Evolutionary conservation across 2,329 filamentous ascomycete genomes (phyloP), one percentile per base, ranked within the genome.

Genomic region (Tolypocladium guangdongense): DNA sequence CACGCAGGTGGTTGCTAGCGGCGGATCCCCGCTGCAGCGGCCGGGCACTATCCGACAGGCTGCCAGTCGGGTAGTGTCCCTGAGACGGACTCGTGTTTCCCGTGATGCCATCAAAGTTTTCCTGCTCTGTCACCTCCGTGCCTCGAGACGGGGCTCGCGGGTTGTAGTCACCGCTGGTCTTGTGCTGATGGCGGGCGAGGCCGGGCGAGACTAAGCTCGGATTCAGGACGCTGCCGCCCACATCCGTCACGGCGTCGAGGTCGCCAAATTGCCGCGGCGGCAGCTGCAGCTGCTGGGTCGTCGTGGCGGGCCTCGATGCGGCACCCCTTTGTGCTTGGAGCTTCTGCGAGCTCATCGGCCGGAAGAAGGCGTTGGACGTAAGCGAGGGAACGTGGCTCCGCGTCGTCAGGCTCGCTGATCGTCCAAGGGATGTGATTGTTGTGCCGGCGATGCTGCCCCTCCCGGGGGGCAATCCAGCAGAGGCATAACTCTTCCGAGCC

Each of bases 261-360:
- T 59, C 63, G 36, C 63, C 59, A 47, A 66, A 51, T 27, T 57
- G 59, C 39, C 57, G 51, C 30, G 55, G 55, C 8, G 53, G 33
- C n/a, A 56, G 58, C 20, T 66, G 63, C 24, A 67, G 66, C 27
- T 63, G 65, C 46, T 75, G 72, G 53, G 64, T 67, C 60, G 71
- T 66, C 24, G 71, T 74, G 16, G 68, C 60, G 7, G 76, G 73
- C 24, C 78, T 72, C 38, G 73, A 65, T 10, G 70, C 78, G 58
- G 85, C 81, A 58, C 64, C 84, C 67, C 92, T 80, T 70, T 97
- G 93, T 52, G 90, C 90, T 71, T 97, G 92, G 50, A 97, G 76
- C 67, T 90, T 87, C 68, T 96, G 90, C 27, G 92, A 95, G 72
- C 91, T 97, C 90, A 99, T 95, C 39, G 93, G 93, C 24, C 86